Evolutionary conservation across 768 basidiomycete species (phyloP).

Genomic region (Trametes cinnabarina): DNA sequence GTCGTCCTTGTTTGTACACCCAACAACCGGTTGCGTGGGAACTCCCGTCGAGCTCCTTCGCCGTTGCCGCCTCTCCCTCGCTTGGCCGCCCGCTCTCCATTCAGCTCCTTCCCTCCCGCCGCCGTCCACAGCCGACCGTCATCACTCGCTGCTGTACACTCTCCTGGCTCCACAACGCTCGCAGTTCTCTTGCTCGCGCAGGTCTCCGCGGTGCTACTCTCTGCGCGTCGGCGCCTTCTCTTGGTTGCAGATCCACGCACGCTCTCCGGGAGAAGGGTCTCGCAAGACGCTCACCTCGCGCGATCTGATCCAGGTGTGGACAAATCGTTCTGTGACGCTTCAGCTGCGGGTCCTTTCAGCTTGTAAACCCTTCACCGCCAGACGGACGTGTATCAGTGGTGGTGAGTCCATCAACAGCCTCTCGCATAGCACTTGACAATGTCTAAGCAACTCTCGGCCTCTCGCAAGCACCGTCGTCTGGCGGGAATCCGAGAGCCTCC

Average conservation of each 20-base stretch:
- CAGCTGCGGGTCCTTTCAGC: neutral
- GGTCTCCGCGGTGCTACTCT: no score
- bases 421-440: neutral
- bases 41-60: conserved; percentile 14
- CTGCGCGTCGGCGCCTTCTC: no score
- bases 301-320: no score
- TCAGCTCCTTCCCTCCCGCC: neutral
- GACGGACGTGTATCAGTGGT: no score
- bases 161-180: no score
- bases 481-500: neutral
- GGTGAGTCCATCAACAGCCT: neutral
- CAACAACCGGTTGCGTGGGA: conserved; percentile 21
- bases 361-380: neutral
- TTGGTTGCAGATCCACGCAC: neutral
- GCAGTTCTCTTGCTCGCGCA: no score
- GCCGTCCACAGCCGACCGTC: neutral
- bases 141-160: no score
- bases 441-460: neutral
- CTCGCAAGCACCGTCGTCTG: neutral
- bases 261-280: neutral
- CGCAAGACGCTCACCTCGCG: neutral
- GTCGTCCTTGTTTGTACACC: conserved; percentile 14
- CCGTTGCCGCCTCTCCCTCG: neutral
- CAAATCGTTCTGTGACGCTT: neutral
- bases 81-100: no score